Base-by-base conservation (phyloP, 345 rosid species). In the Tarenaya hassleriana region DNA sequence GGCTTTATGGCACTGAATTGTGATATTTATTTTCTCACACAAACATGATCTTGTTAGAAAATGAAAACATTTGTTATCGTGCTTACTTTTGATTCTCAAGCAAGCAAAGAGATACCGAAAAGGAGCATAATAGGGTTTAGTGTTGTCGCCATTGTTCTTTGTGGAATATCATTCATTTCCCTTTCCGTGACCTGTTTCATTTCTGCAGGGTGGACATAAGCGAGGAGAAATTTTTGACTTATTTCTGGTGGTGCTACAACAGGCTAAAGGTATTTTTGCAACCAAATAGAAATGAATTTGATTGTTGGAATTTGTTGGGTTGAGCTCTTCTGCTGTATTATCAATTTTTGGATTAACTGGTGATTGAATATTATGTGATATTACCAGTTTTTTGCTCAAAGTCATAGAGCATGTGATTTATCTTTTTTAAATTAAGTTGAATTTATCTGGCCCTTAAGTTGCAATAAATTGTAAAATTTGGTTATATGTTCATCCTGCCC, bases 221-320 rank as follows among this genome's bases (percentile, higher is more conserved):
- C 29, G 85, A 88, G 73, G 97, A 88, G 68, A 92, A 92, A 41
- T 92, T 80, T 71, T 69, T 92, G 79, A 71, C 78, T 10, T 92
- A 88, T 75, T 92, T 92, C 78, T 92, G 99, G 99, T 88, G 97
- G 97, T 92, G 99, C 63, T 85, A 70, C 61, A 77, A 88, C 56
- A 75, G 79, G 69, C 80, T 92, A 16, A 92, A 92, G 97, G 98
- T 88, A 59, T 55, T 55, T 34, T 42, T 40, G 7, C 19, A 8
- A 40, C 34, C 34, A 39, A 24, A 35, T 16, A 24, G 46, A 38
- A 34, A 47, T 54, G 46, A 20, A 11, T 16, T 9, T 9, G 18
- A 4, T 3, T 46, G n/a, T n/a, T n/a, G n/a, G 52, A 31, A 8
- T 31, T 11, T 40, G 35, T 21, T 47, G 52, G 40, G 50, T 45